Evolutionary conservation across 2,329 filamentous ascomycete genomes (phyloP).

Genomic region (Pseudogymnoascus sp.): DNA sequence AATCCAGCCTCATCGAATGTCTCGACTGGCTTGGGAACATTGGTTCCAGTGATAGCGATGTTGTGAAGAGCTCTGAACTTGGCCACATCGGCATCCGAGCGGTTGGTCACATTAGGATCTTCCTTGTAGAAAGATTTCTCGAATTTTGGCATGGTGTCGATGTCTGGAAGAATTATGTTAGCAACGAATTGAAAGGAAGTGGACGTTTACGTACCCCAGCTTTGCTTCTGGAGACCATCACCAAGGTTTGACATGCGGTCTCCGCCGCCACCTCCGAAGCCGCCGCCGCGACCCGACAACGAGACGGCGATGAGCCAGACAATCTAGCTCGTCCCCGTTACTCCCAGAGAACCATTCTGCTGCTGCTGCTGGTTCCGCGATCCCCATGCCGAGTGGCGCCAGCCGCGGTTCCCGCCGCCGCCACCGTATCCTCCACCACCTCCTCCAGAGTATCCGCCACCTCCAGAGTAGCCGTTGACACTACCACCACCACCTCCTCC

Average conservation of each 20-base stretch:
- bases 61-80: slow-evolving; percentile 78
- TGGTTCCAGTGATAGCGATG: slow-evolving; percentile 70
- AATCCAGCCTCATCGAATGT: slow-evolving; percentile 97
- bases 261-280: slow-evolving; percentile 67
- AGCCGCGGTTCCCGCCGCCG: slow-evolving; percentile 30
- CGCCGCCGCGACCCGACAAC: slow-evolving; percentile 41
- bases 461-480: slow-evolving; percentile 32
- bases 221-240: slow-evolving; percentile 74
- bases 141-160: slow-evolving; percentile 78
- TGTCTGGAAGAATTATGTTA: slow-evolving; percentile 45
- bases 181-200: slow-evolving; percentile 4
- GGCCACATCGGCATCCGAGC: slow-evolving; percentile 71
- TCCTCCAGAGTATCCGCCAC: slow-evolving; percentile 25
- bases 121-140: slow-evolving; percentile 99
- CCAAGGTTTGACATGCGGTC: slow-evolving; percentile 93
- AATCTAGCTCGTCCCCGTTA: slow-evolving; percentile 26
- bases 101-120: slow-evolving; percentile 64
- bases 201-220: slow-evolving; percentile 61
- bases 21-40: slow-evolving; percentile 89
- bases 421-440: slow-evolving; percentile 27
- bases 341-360: slow-evolving; percentile 28
- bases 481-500: slow-evolving; percentile 30
- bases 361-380: slow-evolving; percentile 16
- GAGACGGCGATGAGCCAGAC: neutral
- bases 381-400: slow-evolving; percentile 28